Percentiles rank a stretch among this genome's conserved stretches.
Conservation (phyloP, 2,329 filamentous ascomycete genomes). For the Chaetomiaceae sp. region DNA sequence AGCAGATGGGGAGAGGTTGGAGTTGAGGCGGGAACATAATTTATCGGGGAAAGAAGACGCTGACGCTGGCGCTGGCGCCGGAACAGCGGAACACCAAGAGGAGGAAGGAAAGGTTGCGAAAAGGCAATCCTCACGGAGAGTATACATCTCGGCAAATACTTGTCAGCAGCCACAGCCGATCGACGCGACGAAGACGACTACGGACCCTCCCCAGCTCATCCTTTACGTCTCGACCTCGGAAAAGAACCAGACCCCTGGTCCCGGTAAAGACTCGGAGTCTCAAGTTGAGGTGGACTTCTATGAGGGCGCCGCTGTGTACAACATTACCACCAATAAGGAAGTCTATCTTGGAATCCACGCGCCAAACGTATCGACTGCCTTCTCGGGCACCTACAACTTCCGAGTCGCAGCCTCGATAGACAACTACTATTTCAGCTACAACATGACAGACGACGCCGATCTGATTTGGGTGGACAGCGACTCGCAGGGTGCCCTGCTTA, state of each 20-base stretch:
- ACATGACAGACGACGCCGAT: conserved; percentile 47
- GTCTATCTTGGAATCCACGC: conserved; percentile 75
- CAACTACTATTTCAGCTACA: conserved; percentile 65
- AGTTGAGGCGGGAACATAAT: conserved; percentile 22
- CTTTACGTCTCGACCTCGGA: conserved; percentile 69
- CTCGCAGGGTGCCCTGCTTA: conserved; percentile 69
- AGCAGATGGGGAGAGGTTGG: conserved; percentile 19
- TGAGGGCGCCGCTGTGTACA: conserved; percentile 65
- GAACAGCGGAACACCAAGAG: conserved; percentile 14
- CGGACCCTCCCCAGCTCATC: conserved; percentile 64
- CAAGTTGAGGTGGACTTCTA: conserved; percentile 50
- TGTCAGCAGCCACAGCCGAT: conserved; percentile 68
- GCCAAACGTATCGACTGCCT: conserved; percentile 56
- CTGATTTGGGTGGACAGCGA: conserved; percentile 84
- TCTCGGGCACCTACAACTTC: conserved; percentile 68
- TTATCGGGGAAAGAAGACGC: conserved; percentile 14
- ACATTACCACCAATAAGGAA: conserved; percentile 56
- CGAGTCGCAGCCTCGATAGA: conserved; percentile 81
- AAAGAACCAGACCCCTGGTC: conserved; percentile 62
- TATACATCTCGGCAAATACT: conserved; percentile 83
- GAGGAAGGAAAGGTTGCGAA: conserved; percentile 5
- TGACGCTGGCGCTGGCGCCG: conserved; percentile 19
- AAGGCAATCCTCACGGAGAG: conserved; percentile 37
- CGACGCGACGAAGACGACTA: conserved; percentile 38
- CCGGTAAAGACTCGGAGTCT: conserved; percentile 40